Percentiles rank a stretch among this genome's conserved stretches.
phyloP scores from a whole-genome alignment of 192 early-diverging fungal species.

The Geranomyces variabilis region DNA sequence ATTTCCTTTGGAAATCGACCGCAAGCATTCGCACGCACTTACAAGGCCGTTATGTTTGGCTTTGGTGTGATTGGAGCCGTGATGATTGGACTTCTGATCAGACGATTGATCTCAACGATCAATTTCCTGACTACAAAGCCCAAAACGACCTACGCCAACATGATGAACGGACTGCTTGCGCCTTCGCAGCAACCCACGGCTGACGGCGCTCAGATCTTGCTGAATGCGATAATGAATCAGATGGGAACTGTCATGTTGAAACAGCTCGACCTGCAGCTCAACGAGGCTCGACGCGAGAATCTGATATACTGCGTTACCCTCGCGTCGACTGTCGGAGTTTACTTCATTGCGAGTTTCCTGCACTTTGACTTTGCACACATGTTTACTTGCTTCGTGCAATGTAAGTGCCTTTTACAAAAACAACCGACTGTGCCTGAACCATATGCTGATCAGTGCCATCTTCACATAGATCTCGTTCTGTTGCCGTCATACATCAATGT shows the following conservation, averaged over 20 bases:
- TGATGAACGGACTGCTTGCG: conserved; percentile 9
- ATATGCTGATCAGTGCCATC: neutral
- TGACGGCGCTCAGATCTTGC: conserved; percentile 25
- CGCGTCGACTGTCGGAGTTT: conserved; percentile 49
- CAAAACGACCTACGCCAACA: neutral
- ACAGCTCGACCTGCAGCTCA: conserved; percentile 19
- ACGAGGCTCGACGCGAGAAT: neutral
- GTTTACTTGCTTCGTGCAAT: conserved; percentile 54
- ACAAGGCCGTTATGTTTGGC: conserved; percentile 40
- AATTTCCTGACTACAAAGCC: neutral
- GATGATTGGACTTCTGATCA: conserved; percentile 43
- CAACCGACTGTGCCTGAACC: too few relatives aligned
- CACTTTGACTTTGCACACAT: conserved; percentile 52
- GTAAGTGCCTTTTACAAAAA: conserved; percentile 15
- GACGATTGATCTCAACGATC: conserved; percentile 30
- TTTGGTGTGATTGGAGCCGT: conserved; percentile 45
- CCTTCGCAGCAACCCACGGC: neutral
- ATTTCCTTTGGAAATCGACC: conserved; percentile 57
- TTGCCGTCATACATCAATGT: conserved; percentile 88
- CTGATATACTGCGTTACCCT: conserved; percentile 28
- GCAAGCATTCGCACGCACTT: conserved; percentile 45
- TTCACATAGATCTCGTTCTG: conserved; percentile 44
- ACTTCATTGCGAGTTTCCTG: conserved; percentile 42
- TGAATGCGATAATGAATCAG: conserved; percentile 24
- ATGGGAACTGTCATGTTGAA: neutral